Evolutionary conservation across 257 asterid genomes (phyloP).

Genomic region (Solanum gracilifrons): DNA sequence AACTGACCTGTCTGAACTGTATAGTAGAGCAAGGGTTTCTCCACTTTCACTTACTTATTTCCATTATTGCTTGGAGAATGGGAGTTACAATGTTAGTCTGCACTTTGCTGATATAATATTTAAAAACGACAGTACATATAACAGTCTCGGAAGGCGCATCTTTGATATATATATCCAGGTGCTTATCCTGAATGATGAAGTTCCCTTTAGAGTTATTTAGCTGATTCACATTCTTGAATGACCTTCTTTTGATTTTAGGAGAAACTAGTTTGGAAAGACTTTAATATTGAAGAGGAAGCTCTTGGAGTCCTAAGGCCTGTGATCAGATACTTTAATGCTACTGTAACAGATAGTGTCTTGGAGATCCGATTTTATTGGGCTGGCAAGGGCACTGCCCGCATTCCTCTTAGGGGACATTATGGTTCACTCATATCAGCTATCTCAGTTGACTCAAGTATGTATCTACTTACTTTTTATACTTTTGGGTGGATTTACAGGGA

Average conservation of each 20-base stretch:
- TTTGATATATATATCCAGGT: constrained; percentile 33
- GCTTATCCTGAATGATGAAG: not conserved
- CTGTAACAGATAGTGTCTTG: constrained; percentile 38
- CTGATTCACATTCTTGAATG: constrained; percentile 16
- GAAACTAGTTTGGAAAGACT: constrained; percentile 44
- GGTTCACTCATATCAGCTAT: constrained; percentile 93
- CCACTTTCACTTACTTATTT: constrained; percentile 31
- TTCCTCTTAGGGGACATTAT: constrained; percentile 63
- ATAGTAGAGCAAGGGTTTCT: constrained; percentile 20
- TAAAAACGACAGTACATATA: constrained; percentile 7
- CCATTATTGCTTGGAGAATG: constrained; percentile 22
- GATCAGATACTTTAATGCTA: constrained; percentile 28
- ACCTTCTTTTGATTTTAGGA: constrained; percentile 39
- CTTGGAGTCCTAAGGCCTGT: constrained; percentile 57
- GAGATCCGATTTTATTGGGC: constrained; percentile 82
- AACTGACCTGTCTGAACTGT: constrained; percentile 27
- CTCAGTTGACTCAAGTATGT: constrained; percentile 55
- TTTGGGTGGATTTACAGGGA: not conserved
- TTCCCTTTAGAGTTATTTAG: not conserved
- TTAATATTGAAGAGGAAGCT: constrained; percentile 66
- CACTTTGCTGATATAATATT: constrained; percentile 31
- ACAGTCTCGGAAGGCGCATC: constrained; percentile 19
- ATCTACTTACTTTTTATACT: not conserved
- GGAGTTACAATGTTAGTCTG: constrained; percentile 20
- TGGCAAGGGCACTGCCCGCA: constrained; percentile 70